Evolutionary conservation across 2,329 filamentous ascomycete genomes (phyloP).

Genomic region (Pseudocercospora fuligena): DNA sequence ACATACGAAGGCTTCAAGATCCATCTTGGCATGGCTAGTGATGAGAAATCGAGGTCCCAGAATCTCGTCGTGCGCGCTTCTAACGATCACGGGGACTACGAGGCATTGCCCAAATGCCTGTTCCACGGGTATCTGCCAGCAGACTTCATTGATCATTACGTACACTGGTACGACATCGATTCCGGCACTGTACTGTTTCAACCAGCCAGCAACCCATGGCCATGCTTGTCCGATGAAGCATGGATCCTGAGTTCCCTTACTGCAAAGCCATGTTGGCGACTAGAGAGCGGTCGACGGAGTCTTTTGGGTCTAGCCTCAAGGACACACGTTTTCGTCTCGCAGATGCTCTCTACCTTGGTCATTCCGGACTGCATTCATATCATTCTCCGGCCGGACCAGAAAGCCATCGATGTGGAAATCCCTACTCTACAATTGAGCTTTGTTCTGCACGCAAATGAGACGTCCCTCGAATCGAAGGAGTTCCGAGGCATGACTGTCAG

Average conservation of each 20-base stretch:
- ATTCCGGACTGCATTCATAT: constrained; percentile 21
- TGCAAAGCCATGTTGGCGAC: constrained; percentile 46
- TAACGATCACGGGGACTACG: constrained; percentile 35
- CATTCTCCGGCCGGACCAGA: constrained; percentile 4
- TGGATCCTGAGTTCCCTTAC: constrained; percentile 41
- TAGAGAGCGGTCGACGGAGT: constrained; percentile 12
- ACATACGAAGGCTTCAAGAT: constrained; percentile 13
- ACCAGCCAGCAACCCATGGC: constrained; percentile 4
- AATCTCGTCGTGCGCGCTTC: constrained; percentile 52
- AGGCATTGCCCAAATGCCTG: constrained; percentile 28
- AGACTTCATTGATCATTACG: too few species aligned
- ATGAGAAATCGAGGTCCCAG: not conserved
- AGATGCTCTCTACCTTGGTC: constrained; percentile 48
- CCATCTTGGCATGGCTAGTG: constrained; percentile 44
- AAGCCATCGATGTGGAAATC: constrained; percentile 28
- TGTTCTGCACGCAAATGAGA: constrained; percentile 3
- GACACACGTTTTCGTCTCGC: constrained; percentile 56
- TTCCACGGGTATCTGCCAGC: too few species aligned
- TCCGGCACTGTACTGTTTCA: too few species aligned
- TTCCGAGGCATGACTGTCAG: constrained; percentile 43
- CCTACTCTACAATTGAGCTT: constrained; percentile 33
- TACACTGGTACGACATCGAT: too few species aligned
- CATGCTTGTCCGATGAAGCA: constrained; percentile 56
- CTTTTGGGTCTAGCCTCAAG: constrained; percentile 20
- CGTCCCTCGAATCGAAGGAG: constrained; percentile 10